A percentile compares a stretch with the other conserved stretches of the same genome.
Conservation (phyloP, 345 rosid genomes). For the Raphanus raphanistrum region DNA sequence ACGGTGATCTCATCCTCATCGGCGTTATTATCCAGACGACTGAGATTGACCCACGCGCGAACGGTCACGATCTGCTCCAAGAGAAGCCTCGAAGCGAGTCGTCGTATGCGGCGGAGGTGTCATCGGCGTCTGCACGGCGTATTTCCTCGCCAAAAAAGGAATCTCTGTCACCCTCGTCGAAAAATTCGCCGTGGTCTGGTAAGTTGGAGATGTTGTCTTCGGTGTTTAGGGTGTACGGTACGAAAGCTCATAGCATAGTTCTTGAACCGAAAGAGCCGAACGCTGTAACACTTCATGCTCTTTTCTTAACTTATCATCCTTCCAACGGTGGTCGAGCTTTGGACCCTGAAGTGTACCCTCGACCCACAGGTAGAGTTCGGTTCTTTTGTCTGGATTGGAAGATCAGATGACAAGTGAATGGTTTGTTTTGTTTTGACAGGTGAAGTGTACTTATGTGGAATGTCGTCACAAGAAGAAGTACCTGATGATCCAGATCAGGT, state of each 20-base stretch:
- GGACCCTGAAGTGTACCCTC: constrained; percentile 86
- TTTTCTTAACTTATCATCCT: constrained; percentile 57
- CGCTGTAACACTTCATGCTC: constrained; percentile 70
- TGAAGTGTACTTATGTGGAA: constrained; percentile 90
- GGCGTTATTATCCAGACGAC: neutral
- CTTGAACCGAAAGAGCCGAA: constrained; percentile 66
- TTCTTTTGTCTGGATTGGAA: neutral
- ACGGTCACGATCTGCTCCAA: neutral
- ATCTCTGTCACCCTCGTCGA: neutral
- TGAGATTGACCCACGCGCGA: neutral
- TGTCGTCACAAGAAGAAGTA: constrained; percentile 69
- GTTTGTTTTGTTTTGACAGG: constrained; percentile 41
- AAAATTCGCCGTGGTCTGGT: constrained; percentile 65
- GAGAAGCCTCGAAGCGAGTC: neutral
- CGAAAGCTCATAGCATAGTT: constrained; percentile 74
- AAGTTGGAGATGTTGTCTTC: constrained; percentile 63
- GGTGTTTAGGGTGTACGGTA: constrained; percentile 68
- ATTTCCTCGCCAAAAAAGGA: neutral
- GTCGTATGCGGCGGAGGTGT: constrained; percentile 13
- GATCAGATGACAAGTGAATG: neutral
- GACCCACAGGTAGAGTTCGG: constrained; percentile 56
- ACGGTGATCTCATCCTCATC: constrained; percentile 25
- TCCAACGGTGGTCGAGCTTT: constrained; percentile 54
- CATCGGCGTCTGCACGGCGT: neutral
- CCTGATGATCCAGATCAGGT: constrained; percentile 80